A percentile compares a stretch with the other conserved stretches of the same genome.
These are phyloP conservation scores for bread wheat (Triticum aestivum) DNA, from an alignment of 176 grass and related monocot genomes.

Conservation along the genomic window DNA sequence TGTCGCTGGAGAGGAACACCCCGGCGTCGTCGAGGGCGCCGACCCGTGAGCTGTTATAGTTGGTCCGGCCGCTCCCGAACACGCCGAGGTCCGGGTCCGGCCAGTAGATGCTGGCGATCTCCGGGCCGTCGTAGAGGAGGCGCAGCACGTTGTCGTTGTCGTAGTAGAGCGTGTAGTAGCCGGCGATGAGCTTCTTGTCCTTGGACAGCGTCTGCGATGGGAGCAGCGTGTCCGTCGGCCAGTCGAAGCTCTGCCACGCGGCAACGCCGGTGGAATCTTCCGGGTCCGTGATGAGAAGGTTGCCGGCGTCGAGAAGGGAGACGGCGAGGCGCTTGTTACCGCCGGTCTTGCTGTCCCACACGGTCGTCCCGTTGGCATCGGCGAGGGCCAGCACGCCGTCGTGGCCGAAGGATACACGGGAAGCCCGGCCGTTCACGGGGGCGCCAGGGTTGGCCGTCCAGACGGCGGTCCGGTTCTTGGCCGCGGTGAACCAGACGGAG, in stretches of 20 bases:
- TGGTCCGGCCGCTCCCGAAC: background rate
- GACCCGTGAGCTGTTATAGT: constrained; percentile 36
- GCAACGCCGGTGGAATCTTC: background rate
- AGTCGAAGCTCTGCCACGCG: constrained; percentile 39
- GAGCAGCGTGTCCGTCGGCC: too few relatives aligned
- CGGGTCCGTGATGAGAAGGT: background rate
- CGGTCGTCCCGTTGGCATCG: constrained; percentile 43
- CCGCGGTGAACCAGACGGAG: constrained; percentile 49
- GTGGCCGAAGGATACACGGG: constrained; percentile 30
- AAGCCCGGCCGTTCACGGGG: constrained; percentile 39
- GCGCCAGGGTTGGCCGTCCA: background rate
- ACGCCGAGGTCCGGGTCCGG: background rate
- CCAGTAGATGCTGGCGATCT: background rate
- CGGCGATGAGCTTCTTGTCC: constrained; percentile 15
- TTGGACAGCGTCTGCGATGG: constrained; percentile 15
- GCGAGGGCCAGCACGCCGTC: constrained; percentile 46
- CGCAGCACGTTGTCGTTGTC: too few relatives aligned
- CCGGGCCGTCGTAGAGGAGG: too few relatives aligned
- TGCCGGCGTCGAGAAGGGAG: constrained; percentile 39
- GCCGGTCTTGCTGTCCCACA: constrained; percentile 43
- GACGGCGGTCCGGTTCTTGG: background rate
- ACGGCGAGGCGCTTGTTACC: background rate
- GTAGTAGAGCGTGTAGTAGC: too few relatives aligned
- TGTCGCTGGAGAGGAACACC: constrained; percentile 39
- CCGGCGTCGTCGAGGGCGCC: constrained; percentile 36